phyloP scores from a whole-genome alignment of 768 basidiomycete species.

The Rickenella mellea region DNA sequence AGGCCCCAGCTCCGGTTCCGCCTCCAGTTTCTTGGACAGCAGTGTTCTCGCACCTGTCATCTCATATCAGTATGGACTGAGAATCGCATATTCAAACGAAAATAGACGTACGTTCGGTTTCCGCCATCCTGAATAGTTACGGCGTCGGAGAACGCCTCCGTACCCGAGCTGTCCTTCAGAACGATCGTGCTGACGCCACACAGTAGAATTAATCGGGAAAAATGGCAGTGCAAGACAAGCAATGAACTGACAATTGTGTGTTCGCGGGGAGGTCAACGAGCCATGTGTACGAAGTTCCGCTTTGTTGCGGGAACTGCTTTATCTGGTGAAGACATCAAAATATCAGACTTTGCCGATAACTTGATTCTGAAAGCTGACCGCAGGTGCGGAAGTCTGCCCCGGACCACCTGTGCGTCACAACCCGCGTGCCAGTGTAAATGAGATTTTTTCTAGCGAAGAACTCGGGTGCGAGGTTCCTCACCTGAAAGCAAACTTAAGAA shows the following conservation, averaged over 20 bases:
- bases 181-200: conserved; percentile 38
- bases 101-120: conserved; percentile 23
- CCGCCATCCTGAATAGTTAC: conserved; percentile 31
- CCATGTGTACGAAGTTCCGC: conserved; percentile 43
- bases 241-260: conserved; percentile 35
- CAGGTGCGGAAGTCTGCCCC: conserved; percentile 38
- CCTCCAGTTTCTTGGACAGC: conserved; percentile 10
- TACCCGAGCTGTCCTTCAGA: conserved; percentile 52
- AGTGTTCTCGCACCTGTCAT: conserved; percentile 17
- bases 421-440: conserved; percentile 24
- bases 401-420: no score
- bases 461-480: conserved; percentile 24
- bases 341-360: background rate
- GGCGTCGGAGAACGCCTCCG: conserved; percentile 39
- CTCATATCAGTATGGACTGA: conserved; percentile 2
- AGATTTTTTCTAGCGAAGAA: background rate
- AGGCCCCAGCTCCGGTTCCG: background rate
- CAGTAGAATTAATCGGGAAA: conserved; percentile 1
- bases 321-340: conserved; percentile 28
- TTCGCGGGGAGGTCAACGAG: conserved; percentile 34
- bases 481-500: conserved; percentile 55
- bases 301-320: conserved; percentile 40
- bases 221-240: background rate
- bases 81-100: background rate
- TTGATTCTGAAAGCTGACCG: conserved; percentile 31